Percentiles rank a stretch among this genome's conserved stretches.
phyloP scores from a whole-genome alignment of 495 filamentous ascomycete species.

The Penicillium atrosanguineum region DNA sequence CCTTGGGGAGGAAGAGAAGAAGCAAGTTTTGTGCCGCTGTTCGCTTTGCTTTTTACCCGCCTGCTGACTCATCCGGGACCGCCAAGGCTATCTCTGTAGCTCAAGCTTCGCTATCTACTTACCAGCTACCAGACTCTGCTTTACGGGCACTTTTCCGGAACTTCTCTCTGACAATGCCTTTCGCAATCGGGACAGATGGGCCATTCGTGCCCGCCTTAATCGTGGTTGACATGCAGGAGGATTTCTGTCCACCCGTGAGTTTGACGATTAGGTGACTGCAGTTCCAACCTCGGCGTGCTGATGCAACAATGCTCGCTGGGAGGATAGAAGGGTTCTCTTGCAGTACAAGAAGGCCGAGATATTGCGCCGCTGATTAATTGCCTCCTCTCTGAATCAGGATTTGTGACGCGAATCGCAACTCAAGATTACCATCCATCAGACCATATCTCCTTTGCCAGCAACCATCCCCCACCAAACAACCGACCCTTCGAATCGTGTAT shows the following conservation, averaged over 20 bases:
- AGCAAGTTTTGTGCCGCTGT: slow-evolving; percentile 16
- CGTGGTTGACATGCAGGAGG: slow-evolving; percentile 89
- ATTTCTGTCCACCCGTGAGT: slow-evolving; percentile 86
- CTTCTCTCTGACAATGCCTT: slow-evolving; percentile 9
- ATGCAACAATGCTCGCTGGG: slow-evolving; percentile 7
- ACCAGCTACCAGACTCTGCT: not conserved
- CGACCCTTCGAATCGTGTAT: slow-evolving; percentile 61
- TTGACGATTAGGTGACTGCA: not conserved
- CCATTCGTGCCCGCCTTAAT: slow-evolving; percentile 51
- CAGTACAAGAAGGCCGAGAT: slow-evolving; percentile 68
- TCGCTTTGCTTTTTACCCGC: slow-evolving; percentile 20
- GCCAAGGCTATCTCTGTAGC: not conserved
- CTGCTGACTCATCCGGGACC: slow-evolving; percentile 27
- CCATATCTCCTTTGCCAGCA: slow-evolving; percentile 88
- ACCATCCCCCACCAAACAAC: slow-evolving; percentile 66
- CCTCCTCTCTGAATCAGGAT: slow-evolving; percentile 66
- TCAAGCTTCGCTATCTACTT: not conserved
- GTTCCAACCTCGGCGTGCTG: slow-evolving; percentile 12
- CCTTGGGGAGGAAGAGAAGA: slow-evolving; percentile 28
- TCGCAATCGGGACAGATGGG: not conserved
- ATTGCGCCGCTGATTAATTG: slow-evolving; percentile 70
- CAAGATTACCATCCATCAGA: slow-evolving; percentile 83
- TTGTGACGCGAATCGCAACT: slow-evolving; percentile 73
- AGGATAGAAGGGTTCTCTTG: slow-evolving; percentile 72
- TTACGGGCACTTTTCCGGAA: not conserved